These are phyloP conservation scores for Croton setiger DNA, from an alignment of 441 rosid genomes.

Conservation along the genomic window DNA sequence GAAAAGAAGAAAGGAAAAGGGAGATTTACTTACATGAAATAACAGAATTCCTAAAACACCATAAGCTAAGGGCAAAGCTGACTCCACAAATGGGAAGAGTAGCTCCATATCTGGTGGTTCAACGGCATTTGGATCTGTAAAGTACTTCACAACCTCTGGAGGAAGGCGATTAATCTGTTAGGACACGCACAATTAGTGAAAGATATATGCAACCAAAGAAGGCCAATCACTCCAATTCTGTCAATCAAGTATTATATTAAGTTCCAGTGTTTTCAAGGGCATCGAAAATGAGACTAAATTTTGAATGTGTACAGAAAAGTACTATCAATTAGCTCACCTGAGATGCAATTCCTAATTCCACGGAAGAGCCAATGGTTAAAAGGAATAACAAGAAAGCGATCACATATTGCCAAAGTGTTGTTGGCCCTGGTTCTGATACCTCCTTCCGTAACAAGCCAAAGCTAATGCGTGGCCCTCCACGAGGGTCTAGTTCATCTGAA, in stretches of 20 bases:
- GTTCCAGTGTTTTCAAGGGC: background rate
- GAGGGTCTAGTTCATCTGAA: constrained; percentile 88
- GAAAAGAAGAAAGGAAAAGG: constrained; percentile 7
- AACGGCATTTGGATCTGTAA: constrained; percentile 84
- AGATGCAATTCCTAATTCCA: constrained; percentile 94
- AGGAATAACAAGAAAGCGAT: constrained; percentile 81
- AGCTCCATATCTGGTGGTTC: constrained; percentile 93
- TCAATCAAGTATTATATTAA: no score
- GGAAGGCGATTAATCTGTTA: constrained; percentile 87
- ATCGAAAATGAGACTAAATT: constrained; percentile 14
- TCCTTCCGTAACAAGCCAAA: constrained; percentile 90
- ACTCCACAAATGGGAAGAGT: constrained; percentile 81
- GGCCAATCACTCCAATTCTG: no score
- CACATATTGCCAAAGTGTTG: constrained; percentile 98
- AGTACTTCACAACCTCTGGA: constrained; percentile 86
- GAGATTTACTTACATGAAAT: constrained; percentile 64
- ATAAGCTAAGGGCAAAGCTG: constrained; percentile 90
- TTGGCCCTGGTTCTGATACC: constrained; percentile 94
- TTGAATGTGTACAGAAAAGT: background rate
- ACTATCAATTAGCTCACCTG: constrained; percentile 47
- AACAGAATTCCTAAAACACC: constrained; percentile 86
- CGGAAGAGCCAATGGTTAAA: constrained; percentile 83
- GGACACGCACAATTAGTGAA: constrained; percentile 5
- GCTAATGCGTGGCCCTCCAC: constrained; percentile 98
- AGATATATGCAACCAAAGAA: background rate